A percentile compares a stretch with the other conserved stretches of the same genome.
Conservation (phyloP, 257 asterid genomes). For the Scutellaria minor region DNA sequence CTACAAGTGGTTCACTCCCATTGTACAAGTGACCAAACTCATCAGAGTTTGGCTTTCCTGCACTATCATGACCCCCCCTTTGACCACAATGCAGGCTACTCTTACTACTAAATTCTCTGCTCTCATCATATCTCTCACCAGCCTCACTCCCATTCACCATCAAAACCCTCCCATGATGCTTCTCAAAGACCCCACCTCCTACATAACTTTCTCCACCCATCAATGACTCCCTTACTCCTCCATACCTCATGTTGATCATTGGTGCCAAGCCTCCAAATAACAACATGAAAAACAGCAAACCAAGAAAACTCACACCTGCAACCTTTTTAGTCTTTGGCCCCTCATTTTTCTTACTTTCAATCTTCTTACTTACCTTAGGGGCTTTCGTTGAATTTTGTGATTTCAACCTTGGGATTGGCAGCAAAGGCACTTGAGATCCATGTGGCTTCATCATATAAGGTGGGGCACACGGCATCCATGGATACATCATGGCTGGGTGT, state of each 20-base stretch:
- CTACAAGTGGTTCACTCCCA: conserved; percentile 60
- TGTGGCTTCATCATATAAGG: conserved; percentile 76
- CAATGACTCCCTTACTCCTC: conserved; percentile 60
- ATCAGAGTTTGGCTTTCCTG: conserved; percentile 34
- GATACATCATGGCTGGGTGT: conserved; percentile 66
- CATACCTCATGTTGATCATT: conserved; percentile 62
- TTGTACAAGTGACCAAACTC: conserved; percentile 43
- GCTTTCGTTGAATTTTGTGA: conserved; percentile 47
- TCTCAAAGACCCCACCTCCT: conserved; percentile 48
- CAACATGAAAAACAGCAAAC: conserved; percentile 67
- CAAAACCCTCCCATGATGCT: conserved; percentile 64
- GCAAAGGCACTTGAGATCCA: conserved; percentile 88
- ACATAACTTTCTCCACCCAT: conserved; percentile 45
- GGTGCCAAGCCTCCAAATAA: conserved; percentile 84
- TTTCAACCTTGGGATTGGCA: conserved; percentile 84
- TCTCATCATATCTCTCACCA: conserved; percentile 39
- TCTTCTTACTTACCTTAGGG: conserved; percentile 58
- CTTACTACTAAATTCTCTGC: conserved; percentile 35
- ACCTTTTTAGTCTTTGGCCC: conserved; percentile 72
- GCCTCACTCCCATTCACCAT: conserved; percentile 50
- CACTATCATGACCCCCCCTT: conserved; percentile 36
- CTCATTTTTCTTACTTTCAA: conserved; percentile 61
- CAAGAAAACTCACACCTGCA: conserved; percentile 82
- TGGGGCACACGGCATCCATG: conserved; percentile 76
- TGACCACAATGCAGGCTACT: conserved; percentile 35